Evolutionary conservation across 139 green algal genomes (phyloP), one percentile per base, ranked within the genome.

Genomic region (Chlamydomonas eustigma): DNA sequence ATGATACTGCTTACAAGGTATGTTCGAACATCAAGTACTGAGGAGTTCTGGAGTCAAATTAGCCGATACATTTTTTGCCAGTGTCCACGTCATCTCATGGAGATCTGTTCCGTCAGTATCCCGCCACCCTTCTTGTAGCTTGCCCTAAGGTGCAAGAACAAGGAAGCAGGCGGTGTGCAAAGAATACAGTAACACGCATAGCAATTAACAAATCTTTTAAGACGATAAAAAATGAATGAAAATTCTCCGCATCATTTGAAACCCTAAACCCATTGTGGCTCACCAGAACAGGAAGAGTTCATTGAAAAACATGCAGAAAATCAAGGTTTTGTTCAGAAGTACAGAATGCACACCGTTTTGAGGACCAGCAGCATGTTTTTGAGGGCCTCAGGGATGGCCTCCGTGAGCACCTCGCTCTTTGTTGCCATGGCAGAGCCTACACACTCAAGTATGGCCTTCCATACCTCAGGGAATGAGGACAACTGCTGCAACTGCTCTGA

Each of bases 331-430:
- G n/a, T n/a, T n/a, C n/a, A n/a, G n/a, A n/a, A n/a, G n/a, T n/a
- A n/a, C n/a, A n/a, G n/a, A n/a, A n/a, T n/a, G n/a, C n/a, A n/a
- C n/a, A n/a, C n/a, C 18, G 30, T 50, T 32, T 73, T 32, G 89
- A 98, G 89, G 68, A 98, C 94, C 58, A 98, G 86, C 37, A 98
- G 78, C 86, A 98, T 91, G 84, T 98, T 98, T 85, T 98, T 98
- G 8, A 94, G 76, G 32, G 92, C 86, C 80, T 73, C 66, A 6
- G 66, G 66, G 30, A 73, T 44, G 33, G 66, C 66, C 66, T 73
- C 66, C 12, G 66, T 24, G 5, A 73, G 66, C 28, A 73, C 31
- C 32, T 73, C 66, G 50, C 66, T 73, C 58, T 70, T 70, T 22
- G 8, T 8, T 28, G 25, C 32, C 66, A 74, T 74, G 33, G 35